A percentile compares a stretch with the other conserved stretches of the same genome.
Conservation (phyloP, 805 yeast genomes). For the Saturnispora ahearnii region DNA sequence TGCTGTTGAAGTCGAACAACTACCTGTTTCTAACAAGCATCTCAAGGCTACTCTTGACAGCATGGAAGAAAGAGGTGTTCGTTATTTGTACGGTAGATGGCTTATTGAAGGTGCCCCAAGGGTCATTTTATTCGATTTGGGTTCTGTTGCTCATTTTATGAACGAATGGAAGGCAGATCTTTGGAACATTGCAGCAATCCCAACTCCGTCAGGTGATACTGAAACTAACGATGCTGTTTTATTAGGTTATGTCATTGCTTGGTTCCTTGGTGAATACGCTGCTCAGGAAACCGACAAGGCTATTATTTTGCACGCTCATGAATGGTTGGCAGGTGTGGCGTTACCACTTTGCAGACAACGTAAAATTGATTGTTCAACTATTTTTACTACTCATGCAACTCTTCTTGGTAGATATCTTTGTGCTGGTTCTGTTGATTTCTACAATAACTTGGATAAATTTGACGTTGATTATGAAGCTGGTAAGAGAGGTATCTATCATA, state of each 20-base stretch:
- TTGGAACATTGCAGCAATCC: slow-evolving; percentile 88
- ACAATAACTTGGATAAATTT: slow-evolving; percentile 76
- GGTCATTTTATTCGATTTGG: slow-evolving; percentile 78
- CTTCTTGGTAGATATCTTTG: slow-evolving; percentile 88
- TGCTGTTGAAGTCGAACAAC: slow-evolving; percentile 73
- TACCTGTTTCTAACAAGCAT: slow-evolving; percentile 38
- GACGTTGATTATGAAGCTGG: slow-evolving; percentile 99
- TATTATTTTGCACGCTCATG: slow-evolving; percentile 90
- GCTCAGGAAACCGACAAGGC: slow-evolving; percentile 78
- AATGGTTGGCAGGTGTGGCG: slow-evolving; percentile 97
- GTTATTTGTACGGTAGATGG: slow-evolving; percentile 90
- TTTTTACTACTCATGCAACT: slow-evolving; percentile 97
- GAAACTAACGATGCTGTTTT: slow-evolving; percentile 91
- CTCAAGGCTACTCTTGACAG: slow-evolving; percentile 59
- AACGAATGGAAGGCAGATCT: slow-evolving; percentile 93
- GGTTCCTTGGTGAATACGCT: slow-evolving; percentile 95
- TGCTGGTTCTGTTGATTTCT: slow-evolving; percentile 94
- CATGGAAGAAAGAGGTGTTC: slow-evolving; percentile 76
- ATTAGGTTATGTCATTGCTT: slow-evolving; percentile 87
- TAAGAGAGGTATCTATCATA: slow-evolving; percentile 91
- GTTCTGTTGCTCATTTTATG: slow-evolving; percentile 58
- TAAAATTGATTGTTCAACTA: slow-evolving; percentile 85
- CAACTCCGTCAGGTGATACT: slow-evolving; percentile 79
- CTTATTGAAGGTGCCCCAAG: slow-evolving; percentile 96
- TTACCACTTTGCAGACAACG: slow-evolving; percentile 87